phyloP scores from a whole-genome alignment of 164 flowering plant species.

The Malania oleifera region DNA sequence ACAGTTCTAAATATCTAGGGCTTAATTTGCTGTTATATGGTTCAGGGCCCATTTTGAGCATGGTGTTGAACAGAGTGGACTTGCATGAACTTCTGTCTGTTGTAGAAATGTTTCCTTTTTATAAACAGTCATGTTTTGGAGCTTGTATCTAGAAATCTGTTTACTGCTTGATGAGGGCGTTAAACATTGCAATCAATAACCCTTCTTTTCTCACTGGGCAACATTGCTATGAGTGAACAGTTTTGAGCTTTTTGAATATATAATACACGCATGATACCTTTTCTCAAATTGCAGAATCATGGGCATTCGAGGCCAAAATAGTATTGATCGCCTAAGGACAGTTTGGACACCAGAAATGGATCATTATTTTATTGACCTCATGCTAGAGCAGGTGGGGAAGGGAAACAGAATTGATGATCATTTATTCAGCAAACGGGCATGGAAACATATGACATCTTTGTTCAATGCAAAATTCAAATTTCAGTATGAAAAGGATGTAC shows the following conservation, averaged over 20 bases:
- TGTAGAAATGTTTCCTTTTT: too few relatives aligned
- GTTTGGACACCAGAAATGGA: constrained; percentile 71
- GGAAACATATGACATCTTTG: constrained; percentile 43
- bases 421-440: constrained; percentile 45
- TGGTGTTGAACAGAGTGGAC: too few relatives aligned
- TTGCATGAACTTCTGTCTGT: too few relatives aligned
- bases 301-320: constrained; percentile 21
- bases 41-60: too few relatives aligned
- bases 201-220: too few relatives aligned
- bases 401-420: constrained; percentile 44
- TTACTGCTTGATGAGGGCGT: too few relatives aligned
- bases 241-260: not conserved
- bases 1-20: too few relatives aligned
- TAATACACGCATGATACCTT: not conserved
- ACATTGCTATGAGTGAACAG: too few relatives aligned
- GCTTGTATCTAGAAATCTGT: too few relatives aligned
- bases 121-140: too few relatives aligned
- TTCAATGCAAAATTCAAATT: constrained; percentile 48
- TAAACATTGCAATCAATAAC: too few relatives aligned
- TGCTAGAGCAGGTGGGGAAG: constrained; percentile 45
- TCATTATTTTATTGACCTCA: constrained; percentile 46
- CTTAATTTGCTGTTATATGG: too few relatives aligned
- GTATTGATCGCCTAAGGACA: constrained; percentile 46
- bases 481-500: constrained; percentile 40
- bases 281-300: constrained; percentile 19